A percentile compares a stretch with the other conserved stretches of the same genome.
These are phyloP conservation scores for Phoma herbarum DNA, from an alignment of 2,329 filamentous ascomycete species.

Conservation along the genomic window DNA sequence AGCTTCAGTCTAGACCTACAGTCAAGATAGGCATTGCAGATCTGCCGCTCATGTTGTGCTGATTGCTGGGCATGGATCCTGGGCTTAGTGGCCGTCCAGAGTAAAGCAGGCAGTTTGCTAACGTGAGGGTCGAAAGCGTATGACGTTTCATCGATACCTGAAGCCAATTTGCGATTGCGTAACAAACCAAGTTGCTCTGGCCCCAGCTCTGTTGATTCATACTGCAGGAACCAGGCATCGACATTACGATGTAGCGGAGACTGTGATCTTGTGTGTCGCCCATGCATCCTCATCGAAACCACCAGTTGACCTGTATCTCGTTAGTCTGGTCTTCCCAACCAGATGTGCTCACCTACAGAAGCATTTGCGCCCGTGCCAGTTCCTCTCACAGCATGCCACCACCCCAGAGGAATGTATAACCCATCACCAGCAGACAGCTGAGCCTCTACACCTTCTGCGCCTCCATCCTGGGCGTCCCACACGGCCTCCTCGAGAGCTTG, in stretches of 20 bases:
- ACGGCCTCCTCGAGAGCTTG: constrained; percentile 71
- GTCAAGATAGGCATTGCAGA: neutral
- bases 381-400: constrained; percentile 87
- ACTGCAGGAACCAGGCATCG: neutral
- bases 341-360: constrained; percentile 55
- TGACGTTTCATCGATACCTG: neutral
- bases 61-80: neutral
- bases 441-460: constrained; percentile 44
- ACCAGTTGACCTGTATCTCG: constrained; percentile 72
- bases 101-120: neutral
- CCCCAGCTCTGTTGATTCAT: neutral
- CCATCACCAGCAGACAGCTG: constrained; percentile 71
- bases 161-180: neutral
- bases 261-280: neutral
- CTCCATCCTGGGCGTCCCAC: constrained; percentile 64
- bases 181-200: neutral
- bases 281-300: constrained; percentile 69
- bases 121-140: neutral
- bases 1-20: neutral
- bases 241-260: neutral
- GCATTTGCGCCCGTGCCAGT: constrained; percentile 65
- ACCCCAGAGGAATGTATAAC: constrained; percentile 81
- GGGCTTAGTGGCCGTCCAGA: too few relatives aligned
- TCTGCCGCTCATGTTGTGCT: neutral
- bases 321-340: constrained; percentile 30